phyloP scores from a whole-genome alignment of 2,329 filamentous ascomycete species.

The Diaporthe humulicola region DNA sequence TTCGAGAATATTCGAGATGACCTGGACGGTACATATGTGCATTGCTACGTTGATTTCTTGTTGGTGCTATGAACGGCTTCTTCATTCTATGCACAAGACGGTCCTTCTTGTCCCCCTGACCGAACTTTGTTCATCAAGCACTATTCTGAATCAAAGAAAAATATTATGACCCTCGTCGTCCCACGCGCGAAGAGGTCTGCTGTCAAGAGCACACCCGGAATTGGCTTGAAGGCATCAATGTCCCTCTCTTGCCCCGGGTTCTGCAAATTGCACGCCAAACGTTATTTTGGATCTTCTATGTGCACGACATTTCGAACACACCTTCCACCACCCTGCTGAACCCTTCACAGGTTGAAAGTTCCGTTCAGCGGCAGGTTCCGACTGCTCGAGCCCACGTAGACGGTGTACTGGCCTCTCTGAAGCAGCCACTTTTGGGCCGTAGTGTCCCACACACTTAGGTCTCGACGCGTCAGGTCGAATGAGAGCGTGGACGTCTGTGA shows the following conservation, averaged over 20 bases:
- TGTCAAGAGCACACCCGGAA: neutral
- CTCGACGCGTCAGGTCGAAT: constrained; percentile 71
- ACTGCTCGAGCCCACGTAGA: constrained; percentile 64
- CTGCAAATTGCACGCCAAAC: neutral
- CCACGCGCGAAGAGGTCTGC: neutral
- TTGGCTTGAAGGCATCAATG: neutral
- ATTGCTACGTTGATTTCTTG: neutral
- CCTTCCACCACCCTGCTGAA: neutral
- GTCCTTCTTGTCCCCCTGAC: neutral
- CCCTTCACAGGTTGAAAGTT: constrained; percentile 38
- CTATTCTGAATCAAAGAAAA: neutral
- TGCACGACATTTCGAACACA: neutral
- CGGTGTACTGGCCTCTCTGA: constrained; percentile 56
- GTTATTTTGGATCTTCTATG: neutral
- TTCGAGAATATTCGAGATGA: neutral
- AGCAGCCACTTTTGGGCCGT: constrained; percentile 72
- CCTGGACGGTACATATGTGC: neutral
- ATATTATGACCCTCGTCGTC: neutral
- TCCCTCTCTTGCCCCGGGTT: neutral
- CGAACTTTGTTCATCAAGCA: neutral
- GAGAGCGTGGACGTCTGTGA: constrained; percentile 58
- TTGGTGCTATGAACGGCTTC: neutral
- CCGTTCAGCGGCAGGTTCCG: constrained; percentile 57
- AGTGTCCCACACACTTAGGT: constrained; percentile 77
- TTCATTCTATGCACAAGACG: constrained; percentile 4